Evolutionary conservation across 768 basidiomycete species (phyloP).

Genomic region (Mycena vulgaris): DNA sequence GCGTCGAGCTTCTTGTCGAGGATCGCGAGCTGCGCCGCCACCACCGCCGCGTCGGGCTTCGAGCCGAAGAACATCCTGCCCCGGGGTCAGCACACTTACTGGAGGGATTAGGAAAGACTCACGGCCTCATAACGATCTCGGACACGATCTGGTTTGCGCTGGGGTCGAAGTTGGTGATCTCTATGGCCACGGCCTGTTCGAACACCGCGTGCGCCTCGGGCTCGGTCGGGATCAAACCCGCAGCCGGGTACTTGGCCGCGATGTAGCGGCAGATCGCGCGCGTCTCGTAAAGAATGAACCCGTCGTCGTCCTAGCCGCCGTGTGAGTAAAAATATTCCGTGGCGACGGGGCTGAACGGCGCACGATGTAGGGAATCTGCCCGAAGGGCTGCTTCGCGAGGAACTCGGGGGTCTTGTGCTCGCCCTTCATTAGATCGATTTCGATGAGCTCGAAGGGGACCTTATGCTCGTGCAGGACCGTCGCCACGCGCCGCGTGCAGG

Average conservation of each 20-base stretch:
- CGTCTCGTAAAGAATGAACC: constrained; percentile 47
- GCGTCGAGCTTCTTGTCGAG: constrained; percentile 62
- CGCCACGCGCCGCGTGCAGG: constrained; percentile 31
- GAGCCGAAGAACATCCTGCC: constrained; percentile 19
- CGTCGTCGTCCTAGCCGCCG: constrained; percentile 35
- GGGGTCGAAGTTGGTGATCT: constrained; percentile 63
- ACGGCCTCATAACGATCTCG: constrained; percentile 67
- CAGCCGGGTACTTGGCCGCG: constrained; percentile 1
- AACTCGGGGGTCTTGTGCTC: constrained; percentile 55
- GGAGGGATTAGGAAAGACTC: constrained; percentile 17
- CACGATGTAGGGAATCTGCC: constrained; percentile 47
- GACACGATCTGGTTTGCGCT: constrained; percentile 56
- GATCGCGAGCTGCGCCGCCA: constrained; percentile 42
- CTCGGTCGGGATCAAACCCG: constrained; percentile 35
- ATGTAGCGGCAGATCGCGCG: constrained; percentile 53
- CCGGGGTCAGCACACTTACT: neutral
- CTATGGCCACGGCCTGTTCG: constrained; percentile 6
- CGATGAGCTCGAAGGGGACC: constrained; percentile 36
- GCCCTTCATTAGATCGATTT: constrained; percentile 42
- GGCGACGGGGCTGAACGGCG: too few relatives aligned
- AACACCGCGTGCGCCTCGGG: constrained; percentile 5
- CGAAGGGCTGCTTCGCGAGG: too few relatives aligned
- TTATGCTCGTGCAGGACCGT: constrained; percentile 29
- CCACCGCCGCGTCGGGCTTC: constrained; percentile 44
- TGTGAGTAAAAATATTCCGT: too few relatives aligned